Conservation (phyloP, 2,329 filamentous ascomycete genomes). For the Stagonosporopsis rhizophila region DNA sequence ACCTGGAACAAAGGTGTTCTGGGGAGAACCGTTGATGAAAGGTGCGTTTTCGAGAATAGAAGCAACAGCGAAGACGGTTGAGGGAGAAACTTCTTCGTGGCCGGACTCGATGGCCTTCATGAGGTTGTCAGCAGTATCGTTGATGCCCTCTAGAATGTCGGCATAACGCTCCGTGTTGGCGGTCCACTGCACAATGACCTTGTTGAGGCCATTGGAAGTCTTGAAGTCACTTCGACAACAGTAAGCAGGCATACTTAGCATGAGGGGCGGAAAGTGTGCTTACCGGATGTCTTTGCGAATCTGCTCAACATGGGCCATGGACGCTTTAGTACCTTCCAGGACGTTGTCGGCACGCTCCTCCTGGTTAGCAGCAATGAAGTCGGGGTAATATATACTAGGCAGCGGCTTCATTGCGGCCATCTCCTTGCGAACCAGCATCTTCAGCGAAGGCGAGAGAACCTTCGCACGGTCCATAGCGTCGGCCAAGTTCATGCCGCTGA, state of each 20-base stretch:
- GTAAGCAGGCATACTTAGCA: conserved; percentile 9
- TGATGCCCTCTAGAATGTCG: conserved; percentile 85
- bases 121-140: conserved; percentile 95
- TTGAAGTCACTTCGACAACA: conserved; percentile 75
- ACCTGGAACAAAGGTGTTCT: conserved; percentile 98
- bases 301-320: conserved; percentile 85
- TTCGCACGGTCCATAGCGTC: conserved; percentile 94
- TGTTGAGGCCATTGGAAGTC: conserved; percentile 81
- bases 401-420: conserved; percentile 88
- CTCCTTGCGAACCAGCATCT: conserved; percentile 88
- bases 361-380: conserved; percentile 99
- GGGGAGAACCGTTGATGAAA: conserved; percentile 99
- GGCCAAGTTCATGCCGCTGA: conserved; percentile 87
- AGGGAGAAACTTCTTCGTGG: conserved; percentile 91
- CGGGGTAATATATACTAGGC: conserved; percentile 96
- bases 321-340: conserved; percentile 82
- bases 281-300: conserved; percentile 90
- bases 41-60: conserved; percentile 88
- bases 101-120: conserved; percentile 85
- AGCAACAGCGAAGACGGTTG: conserved; percentile 93
- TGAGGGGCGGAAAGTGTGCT: conserved; percentile 30
- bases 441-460: conserved; percentile 94
- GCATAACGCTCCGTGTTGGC: conserved; percentile 98
- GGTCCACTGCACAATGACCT: conserved; percentile 97
- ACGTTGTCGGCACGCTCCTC: conserved; percentile 95